Conservation (phyloP, 495 filamentous ascomycete species). For the Lophiotrema nucula region DNA sequence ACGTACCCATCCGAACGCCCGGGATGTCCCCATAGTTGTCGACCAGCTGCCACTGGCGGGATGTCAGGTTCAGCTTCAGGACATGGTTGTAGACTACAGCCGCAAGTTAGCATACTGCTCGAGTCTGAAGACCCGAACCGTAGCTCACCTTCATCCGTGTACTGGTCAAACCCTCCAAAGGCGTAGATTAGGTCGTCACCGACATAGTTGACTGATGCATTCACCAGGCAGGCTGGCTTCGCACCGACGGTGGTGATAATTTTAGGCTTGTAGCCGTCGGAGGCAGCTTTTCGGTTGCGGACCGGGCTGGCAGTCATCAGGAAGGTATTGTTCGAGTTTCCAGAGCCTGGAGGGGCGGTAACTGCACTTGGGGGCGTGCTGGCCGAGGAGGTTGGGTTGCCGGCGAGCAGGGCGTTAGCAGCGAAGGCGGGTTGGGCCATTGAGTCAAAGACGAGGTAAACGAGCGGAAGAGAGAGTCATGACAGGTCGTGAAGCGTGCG, state of each 20-base stretch:
- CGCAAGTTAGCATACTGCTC: no score
- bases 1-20: slow-evolving; percentile 91
- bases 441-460: slow-evolving; percentile 1
- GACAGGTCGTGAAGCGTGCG: not conserved
- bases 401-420: slow-evolving; percentile 21
- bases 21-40: slow-evolving; percentile 99
- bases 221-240: slow-evolving; percentile 89
- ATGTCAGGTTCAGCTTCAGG: slow-evolving; percentile 77
- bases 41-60: slow-evolving; percentile 88
- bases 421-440: slow-evolving; percentile 23
- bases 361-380: slow-evolving; percentile 31
- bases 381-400: slow-evolving; percentile 3
- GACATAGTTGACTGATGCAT: slow-evolving; percentile 96
- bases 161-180: slow-evolving; percentile 98
- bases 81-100: slow-evolving; percentile 92
- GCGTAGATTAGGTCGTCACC: slow-evolving; percentile 95
- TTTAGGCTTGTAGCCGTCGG: slow-evolving; percentile 69
- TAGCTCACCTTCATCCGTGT: slow-evolving; percentile 84
- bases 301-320: slow-evolving; percentile 78
- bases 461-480: not conserved
- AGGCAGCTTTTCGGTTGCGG: slow-evolving; percentile 58
- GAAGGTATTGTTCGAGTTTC: slow-evolving; percentile 64
- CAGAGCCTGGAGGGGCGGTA: slow-evolving; percentile 43
- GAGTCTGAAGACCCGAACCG: no score
- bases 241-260: slow-evolving; percentile 74